Evolutionary conservation across 2,329 filamentous ascomycete species (phyloP).

Genomic region (Fusarium pseudoanthophilum): DNA sequence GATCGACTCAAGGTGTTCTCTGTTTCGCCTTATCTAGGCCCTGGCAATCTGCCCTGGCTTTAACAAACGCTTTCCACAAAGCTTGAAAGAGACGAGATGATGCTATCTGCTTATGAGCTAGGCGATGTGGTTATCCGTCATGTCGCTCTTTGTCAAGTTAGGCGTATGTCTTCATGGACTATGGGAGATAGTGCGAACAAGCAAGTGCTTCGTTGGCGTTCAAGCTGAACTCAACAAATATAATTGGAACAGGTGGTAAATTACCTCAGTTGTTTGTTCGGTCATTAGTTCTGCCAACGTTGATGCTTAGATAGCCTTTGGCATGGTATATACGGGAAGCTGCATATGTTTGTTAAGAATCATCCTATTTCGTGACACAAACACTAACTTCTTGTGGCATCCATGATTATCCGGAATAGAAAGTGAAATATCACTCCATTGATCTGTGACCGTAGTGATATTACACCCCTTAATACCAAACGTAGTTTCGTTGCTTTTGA

Average conservation of each 20-base stretch:
- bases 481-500: neutral
- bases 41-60: too few species aligned
- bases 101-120: too few species aligned
- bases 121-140: too few species aligned
- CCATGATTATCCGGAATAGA: neutral
- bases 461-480: too few species aligned
- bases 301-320: fast-evolving
- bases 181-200: neutral
- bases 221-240: neutral
- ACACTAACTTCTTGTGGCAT: neutral
- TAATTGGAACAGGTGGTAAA: neutral
- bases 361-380: neutral
- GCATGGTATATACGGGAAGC: neutral
- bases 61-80: too few species aligned
- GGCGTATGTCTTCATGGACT: too few species aligned
- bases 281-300: fast-evolving
- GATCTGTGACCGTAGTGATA: fast-evolving
- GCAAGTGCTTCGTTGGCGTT: too few species aligned
- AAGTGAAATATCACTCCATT: fast-evolving
- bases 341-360: neutral
- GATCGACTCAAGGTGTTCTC: too few species aligned
- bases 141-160: too few species aligned
- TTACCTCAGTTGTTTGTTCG: fast-evolving
- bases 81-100: too few species aligned
- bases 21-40: too few species aligned